A percentile compares a stretch with the other conserved stretches of the same genome.
These are phyloP conservation scores for Leptosphaerulina australis DNA, from an alignment of 2,329 filamentous ascomycete species.

Conservation along the genomic window DNA sequence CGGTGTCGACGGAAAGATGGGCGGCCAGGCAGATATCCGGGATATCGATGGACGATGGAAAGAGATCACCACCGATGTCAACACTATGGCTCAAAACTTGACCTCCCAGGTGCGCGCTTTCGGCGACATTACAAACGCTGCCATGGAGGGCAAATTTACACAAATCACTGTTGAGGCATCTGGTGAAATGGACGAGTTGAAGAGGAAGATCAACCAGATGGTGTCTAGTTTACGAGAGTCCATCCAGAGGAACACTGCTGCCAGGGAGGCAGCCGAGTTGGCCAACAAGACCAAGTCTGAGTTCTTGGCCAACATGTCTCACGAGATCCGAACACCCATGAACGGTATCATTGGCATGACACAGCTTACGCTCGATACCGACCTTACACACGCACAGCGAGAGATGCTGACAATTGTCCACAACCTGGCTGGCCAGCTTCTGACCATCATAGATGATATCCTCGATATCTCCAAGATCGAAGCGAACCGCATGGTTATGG, in stretches of 20 bases:
- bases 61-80: conserved; percentile 96
- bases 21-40: conserved; percentile 91
- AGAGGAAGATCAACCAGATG: conserved; percentile 99
- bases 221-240: conserved; percentile 93
- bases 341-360: conserved; percentile 99
- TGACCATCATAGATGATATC: conserved; percentile 92
- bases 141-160: conserved; percentile 95
- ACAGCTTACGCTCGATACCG: conserved; percentile 89
- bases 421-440: conserved; percentile 90
- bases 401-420: conserved; percentile 99
- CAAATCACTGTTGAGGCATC: conserved; percentile 97
- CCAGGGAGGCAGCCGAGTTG: conserved; percentile 91
- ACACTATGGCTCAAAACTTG: conserved; percentile 83
- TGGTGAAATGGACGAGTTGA: conserved; percentile 98
- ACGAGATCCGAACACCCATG: conserved; percentile 97
- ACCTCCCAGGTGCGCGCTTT: conserved; percentile 98
- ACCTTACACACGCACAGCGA: conserved; percentile 91
- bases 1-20: conserved; percentile 97
- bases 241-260: conserved; percentile 95
- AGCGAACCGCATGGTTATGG: conserved; percentile 96
- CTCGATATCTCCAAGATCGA: conserved; percentile 79
- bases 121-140: conserved; percentile 96
- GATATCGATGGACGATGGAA: conserved; percentile 96
- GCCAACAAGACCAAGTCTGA: conserved; percentile 99
- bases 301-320: conserved; percentile 98